A percentile compares a stretch with the other conserved stretches of the same genome.
phyloP scores from a whole-genome alignment of 768 basidiomycete genomes.

The Pulveroboletus sp. region DNA sequence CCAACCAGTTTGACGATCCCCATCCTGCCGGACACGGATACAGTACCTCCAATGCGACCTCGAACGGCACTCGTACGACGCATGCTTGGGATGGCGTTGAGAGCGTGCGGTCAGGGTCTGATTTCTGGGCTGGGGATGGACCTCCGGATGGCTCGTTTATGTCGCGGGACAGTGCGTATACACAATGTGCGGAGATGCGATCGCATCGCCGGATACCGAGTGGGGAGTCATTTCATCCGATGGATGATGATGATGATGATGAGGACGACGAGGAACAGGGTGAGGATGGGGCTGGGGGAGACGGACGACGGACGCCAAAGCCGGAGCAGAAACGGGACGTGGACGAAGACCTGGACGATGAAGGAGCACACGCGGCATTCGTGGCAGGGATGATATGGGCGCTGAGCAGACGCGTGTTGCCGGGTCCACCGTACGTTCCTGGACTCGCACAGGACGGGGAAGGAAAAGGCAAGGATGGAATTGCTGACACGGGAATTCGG shows the following conservation, averaged over 20 bases:
- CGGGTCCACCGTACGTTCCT: slow-evolving; percentile 75
- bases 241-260: slow-evolving; percentile 22
- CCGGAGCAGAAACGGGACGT: slow-evolving; percentile 7
- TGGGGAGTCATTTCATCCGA: slow-evolving; percentile 30
- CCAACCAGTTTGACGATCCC: background rate
- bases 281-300: background rate
- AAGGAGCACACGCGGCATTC: slow-evolving; percentile 77
- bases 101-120: slow-evolving; percentile 63
- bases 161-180: slow-evolving; percentile 18
- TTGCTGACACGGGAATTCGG: slow-evolving; percentile 37
- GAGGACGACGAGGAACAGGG: slow-evolving; percentile 7
- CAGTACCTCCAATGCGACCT: slow-evolving; percentile 10
- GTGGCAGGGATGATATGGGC: slow-evolving; percentile 87
- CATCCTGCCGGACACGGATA: slow-evolving; percentile 16
- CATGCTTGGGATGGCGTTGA: slow-evolving; percentile 29
- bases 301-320: slow-evolving; percentile 25
- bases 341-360: slow-evolving; percentile 55
- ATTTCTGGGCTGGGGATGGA: slow-evolving; percentile 59
- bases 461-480: slow-evolving; percentile 33
- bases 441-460: slow-evolving; percentile 12
- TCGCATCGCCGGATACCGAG: slow-evolving; percentile 17
- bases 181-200: slow-evolving; percentile 1
- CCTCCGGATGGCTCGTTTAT: slow-evolving; percentile 11
- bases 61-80: slow-evolving; percentile 12
- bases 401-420: slow-evolving; percentile 63